Evolutionary conservation across 768 basidiomycete species (phyloP), one percentile per base, ranked within the genome.

Genomic region (Nevesoporus exiguus): DNA sequence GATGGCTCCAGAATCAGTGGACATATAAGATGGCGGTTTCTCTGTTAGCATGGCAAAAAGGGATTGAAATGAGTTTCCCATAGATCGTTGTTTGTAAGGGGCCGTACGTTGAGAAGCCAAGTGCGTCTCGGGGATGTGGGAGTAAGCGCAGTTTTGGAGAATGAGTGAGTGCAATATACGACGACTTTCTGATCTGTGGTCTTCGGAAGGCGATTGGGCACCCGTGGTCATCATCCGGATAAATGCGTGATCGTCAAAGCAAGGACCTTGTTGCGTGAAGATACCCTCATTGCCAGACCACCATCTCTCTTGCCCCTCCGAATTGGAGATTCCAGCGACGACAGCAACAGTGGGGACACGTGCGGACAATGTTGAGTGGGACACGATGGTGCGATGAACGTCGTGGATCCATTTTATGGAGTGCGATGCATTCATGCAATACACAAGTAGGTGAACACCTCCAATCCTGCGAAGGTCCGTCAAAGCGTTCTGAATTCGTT

Each of bases 271-370:
- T 22, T 47, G 24, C n/a, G 51, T 27, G 8, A 60, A 48, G 19
- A 37, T 24, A 34, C 22, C 46, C 8, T 49, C 54, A 10, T 53
- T 57, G 2, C 25, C 21, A 4, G 58, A 49, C 65, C 65, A 67
- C 65, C 65, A 66, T 30, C n/a, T 34, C 19, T 65, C 56, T 44
- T 55, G 54, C 24, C 48, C 46, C 15, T 34, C 47, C 14, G 17
- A 25, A 2, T 55, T 58, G 3, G 55, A 45, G 21, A 47, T 33
- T 34, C 63, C 65, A 19, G 30, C n/a, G 17, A 66, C 29, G 25
- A 65, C 60, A 7, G 63, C 65, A 25, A 67, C 58, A 2, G 40
- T 21, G 15, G 66, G 63, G 31, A 49, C 44, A 47, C 15, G 36
- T 22, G 36, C 24, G 21, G 47, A 40, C 0, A 14, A 21, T 19